Conservation (phyloP, 768 basidiomycete genomes). For the Hygrophorus russula region DNA sequence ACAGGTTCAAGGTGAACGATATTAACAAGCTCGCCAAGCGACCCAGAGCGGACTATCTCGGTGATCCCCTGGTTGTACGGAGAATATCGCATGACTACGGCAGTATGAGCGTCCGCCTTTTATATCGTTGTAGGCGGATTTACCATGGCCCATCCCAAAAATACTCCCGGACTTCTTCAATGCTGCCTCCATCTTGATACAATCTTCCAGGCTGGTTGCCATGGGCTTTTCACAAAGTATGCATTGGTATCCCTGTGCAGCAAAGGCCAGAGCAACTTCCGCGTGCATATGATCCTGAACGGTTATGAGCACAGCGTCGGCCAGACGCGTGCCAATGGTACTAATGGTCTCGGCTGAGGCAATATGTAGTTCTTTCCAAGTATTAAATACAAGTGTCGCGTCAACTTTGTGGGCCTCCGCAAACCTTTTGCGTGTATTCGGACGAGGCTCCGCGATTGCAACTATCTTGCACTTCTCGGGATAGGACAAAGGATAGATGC, state of each 20-base stretch:
- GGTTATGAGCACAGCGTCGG: slow-evolving; percentile 72
- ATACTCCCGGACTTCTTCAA: slow-evolving; percentile 60
- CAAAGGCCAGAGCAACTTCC: slow-evolving; percentile 65
- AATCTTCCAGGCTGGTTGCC: slow-evolving; percentile 65
- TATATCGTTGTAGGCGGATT: slow-evolving; percentile 9
- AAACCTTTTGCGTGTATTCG: slow-evolving; percentile 49
- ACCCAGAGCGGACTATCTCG: slow-evolving; percentile 56
- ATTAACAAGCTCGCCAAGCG: slow-evolving; percentile 71
- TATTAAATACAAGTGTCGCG: slow-evolving; percentile 53
- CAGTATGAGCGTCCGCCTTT: background rate
- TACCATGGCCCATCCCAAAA: slow-evolving; percentile 85
- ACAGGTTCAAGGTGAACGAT: slow-evolving; percentile 79
- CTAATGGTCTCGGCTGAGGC: slow-evolving; percentile 58
- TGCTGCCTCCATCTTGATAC: slow-evolving; percentile 63
- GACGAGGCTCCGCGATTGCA: slow-evolving; percentile 77
- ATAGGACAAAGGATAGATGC: slow-evolving; percentile 43
- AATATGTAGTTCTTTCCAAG: slow-evolving; percentile 60
- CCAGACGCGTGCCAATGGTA: slow-evolving; percentile 57
- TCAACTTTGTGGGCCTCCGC: slow-evolving; percentile 50
- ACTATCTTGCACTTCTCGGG: slow-evolving; percentile 68
- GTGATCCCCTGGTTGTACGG: slow-evolving; percentile 68
- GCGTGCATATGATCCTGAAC: slow-evolving; percentile 76
- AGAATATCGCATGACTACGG: slow-evolving; percentile 73
- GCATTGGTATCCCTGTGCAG: slow-evolving; percentile 64
- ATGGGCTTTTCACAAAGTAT: slow-evolving; percentile 92